Evolutionary conservation across 129 eudicot genomes (phyloP), one percentile per base, ranked within the genome.

Genomic region (Kitagawia praeruptora): DNA sequence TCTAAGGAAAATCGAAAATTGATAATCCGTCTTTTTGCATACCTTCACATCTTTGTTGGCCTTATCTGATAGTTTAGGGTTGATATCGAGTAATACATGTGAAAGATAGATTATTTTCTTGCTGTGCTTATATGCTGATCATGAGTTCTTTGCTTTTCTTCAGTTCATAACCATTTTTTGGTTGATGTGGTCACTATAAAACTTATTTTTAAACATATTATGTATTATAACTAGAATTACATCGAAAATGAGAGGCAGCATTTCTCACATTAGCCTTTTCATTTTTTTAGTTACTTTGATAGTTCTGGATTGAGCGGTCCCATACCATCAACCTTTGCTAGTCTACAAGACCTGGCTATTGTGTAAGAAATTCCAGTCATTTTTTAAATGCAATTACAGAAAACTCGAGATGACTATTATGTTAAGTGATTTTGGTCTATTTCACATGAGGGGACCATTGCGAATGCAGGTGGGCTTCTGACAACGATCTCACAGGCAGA

Each of bases 271-370:
- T 15, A 31, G 51, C 12, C 27, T 45, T 72, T 66, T 86, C 74
- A 25, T 67, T 42, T 83, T 86, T 56, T 66, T 88, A 94, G 98
- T 73, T 94, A 87, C 85, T 69, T 94, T n/a, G 92, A 87, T 81
- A 94, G 98, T 80, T 77, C 89, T 74, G 98, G 97, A 85, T 84
- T 94, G 63, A 84, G 89, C 71, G 97, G 97, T 66, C 61, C 80
- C 56, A 88, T 94, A 82, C 98, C 98, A 75, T 38, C 90, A 40
- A 70, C 93, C 42, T 90, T 88, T 85, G 96, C 96, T 40, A 78
- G 63, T 76, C 88, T 91, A 74, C 82, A 14, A 41, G 87, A 63
- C 82, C 78, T 94, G 81, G 21, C 37, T 1, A 94, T 78, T 39
- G 80, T 94, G 98, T 94, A 86, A 85, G 91, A 84, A 39, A 70